Conservation (phyloP, 108 stramenopile species). For the Chaetoceros tenuissimus region DNA sequence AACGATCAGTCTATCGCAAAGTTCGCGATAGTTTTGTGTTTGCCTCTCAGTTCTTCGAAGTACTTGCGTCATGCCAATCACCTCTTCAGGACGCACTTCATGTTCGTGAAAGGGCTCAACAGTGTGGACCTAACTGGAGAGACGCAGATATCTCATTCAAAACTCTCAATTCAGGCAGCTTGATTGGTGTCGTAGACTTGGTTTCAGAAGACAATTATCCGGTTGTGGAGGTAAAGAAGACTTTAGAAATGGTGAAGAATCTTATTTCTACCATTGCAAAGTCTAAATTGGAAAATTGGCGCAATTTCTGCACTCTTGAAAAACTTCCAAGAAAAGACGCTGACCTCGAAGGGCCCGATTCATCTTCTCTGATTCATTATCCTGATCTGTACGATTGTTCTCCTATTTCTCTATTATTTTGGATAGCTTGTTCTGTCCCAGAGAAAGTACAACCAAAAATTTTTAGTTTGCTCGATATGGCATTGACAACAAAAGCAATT, state of each 20-base stretch:
- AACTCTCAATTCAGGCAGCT: constrained; percentile 28
- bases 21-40: constrained; percentile 69
- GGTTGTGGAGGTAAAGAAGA: constrained; percentile 6
- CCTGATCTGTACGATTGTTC: constrained; percentile 18
- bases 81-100: constrained; percentile 35
- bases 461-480: constrained; percentile 47
- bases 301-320: constrained; percentile 52
- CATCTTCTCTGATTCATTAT: not conserved
- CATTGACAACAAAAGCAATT: constrained; percentile 9
- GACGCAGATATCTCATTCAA: constrained; percentile 28
- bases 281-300: constrained; percentile 53
- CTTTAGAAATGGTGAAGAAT: constrained; percentile 45
- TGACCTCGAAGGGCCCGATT: not conserved
- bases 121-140: constrained; percentile 45
- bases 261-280: constrained; percentile 31
- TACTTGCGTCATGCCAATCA: constrained; percentile 24
- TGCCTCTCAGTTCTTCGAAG: constrained; percentile 43
- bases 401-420: constrained; percentile 51
- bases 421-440: constrained; percentile 50
- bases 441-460: constrained; percentile 50
- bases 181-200: constrained; percentile 62
- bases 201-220: constrained; percentile 51
- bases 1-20: constrained; percentile 43
- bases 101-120: constrained; percentile 44
- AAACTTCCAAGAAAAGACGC: constrained; percentile 17